Evolutionary conservation across 2,329 filamentous ascomycete species (phyloP).

Genomic region (Emergomyces orientalis): DNA sequence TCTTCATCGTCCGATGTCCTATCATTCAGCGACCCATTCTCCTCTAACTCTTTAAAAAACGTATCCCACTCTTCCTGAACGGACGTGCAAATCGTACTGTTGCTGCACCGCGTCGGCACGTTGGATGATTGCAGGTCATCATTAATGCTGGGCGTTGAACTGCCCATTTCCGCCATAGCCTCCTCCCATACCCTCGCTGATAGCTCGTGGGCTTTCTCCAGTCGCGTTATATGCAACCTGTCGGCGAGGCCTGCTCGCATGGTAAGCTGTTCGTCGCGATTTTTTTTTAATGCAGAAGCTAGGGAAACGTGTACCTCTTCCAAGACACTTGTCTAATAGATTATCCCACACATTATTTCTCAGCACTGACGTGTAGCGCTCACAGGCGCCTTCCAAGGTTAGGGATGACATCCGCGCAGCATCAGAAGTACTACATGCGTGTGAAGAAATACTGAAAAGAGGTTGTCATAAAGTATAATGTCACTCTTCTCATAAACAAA

Average conservation of each 20-base stretch:
- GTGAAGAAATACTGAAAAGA: not conserved
- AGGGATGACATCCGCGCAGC: not conserved
- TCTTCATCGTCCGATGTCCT: not conserved
- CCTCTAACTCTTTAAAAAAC: not conserved
- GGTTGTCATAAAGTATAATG: not conserved
- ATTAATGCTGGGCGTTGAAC: not conserved
- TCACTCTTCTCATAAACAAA: not conserved
- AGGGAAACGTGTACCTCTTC: not conserved
- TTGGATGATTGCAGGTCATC: not conserved
- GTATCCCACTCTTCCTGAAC: not conserved
- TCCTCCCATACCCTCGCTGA: not conserved
- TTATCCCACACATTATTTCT: slow-evolving; percentile 1
- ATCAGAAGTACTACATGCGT: not conserved
- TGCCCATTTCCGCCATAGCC: not conserved
- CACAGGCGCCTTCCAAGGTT: not conserved
- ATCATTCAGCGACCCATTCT: slow-evolving; percentile 1
- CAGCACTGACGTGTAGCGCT: not conserved
- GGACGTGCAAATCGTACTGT: not conserved
- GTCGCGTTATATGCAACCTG: slow-evolving; percentile 1
- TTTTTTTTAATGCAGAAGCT: not conserved
- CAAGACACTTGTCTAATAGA: slow-evolving; percentile 6
- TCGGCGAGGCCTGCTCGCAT: not conserved
- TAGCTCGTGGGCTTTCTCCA: slow-evolving; percentile 3
- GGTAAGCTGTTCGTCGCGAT: not conserved
- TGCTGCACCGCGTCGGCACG: not conserved